Evolutionary conservation across 768 basidiomycete genomes (phyloP), one percentile per base, ranked within the genome.

Genomic region (Calocera viscosa): DNA sequence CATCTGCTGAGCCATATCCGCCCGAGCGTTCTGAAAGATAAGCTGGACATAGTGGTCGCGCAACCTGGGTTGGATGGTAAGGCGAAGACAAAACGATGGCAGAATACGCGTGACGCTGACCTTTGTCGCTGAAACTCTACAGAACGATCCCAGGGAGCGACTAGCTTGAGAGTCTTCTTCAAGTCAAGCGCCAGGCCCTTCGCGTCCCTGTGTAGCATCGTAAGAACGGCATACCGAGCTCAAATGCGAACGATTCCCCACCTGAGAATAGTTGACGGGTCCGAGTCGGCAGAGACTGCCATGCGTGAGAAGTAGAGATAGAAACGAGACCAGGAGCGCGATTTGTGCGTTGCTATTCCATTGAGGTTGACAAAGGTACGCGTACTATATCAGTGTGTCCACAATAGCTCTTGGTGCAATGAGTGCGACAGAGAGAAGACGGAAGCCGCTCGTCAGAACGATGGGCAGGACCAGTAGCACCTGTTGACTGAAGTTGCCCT

Each of bases 91-190:
- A 26, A n/a, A 53, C 10, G 16, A 16, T n/a, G 39, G 64, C 2
- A 17, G 60, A 39, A 47, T 11, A 43, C 40, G 19, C 19, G 2
- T 7, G 12, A 1, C 78, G 66, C 91, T 77, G 76, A 92, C 94
- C 86, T 87, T 78, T 90, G 90, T 72, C 94, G 82, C 75, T 86
- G 84, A 70, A 88, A 86, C 73, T 97, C 94, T 47, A 93, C 85
- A 68, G 94, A 90, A 74, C 82, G 88, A 69, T 90, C 88, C 82
- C 87, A 94, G 35, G 91, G 89, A 64, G 87, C 84, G 40, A 81
- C 81, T 11, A 65, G 43, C 73, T 87, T 88, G 67, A 94, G 81
- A 64, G 85, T 75, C 69, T 87, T 60, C 53, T 60, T 60, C 2
- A 60, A 19, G 53, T 60, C 53, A 60, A 60, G 53, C 16, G 26